Percentiles rank a stretch among this genome's conserved stretches.
phyloP scores from a whole-genome alignment of 2,329 filamentous ascomycete species.

The Ophiostoma himal-ulmi region DNA sequence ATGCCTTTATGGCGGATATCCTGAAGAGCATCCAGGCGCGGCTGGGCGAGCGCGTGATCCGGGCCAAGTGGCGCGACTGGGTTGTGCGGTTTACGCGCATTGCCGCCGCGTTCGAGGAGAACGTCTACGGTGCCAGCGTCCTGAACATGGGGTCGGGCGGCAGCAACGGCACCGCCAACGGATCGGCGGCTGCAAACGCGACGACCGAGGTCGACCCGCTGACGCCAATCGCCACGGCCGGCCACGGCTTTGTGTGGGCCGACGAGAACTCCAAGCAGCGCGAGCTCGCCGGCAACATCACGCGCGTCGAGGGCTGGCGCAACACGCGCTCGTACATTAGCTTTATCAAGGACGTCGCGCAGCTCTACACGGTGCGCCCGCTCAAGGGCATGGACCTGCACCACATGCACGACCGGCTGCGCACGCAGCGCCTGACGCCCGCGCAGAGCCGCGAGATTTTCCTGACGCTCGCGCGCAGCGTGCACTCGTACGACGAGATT shows the following conservation, averaged over 20 bases:
- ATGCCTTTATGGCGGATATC: constrained; percentile 81
- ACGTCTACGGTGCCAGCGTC: constrained; percentile 86
- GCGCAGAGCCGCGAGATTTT: constrained; percentile 79
- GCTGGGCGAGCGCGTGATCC: constrained; percentile 82
- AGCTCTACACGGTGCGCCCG: constrained; percentile 58
- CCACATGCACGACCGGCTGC: constrained; percentile 86
- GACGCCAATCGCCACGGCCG: constrained; percentile 33
- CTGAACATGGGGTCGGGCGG: constrained; percentile 59
- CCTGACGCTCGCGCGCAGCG: constrained; percentile 66
- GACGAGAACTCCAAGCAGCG: constrained; percentile 74
- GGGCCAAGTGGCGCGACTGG: constrained; percentile 91
- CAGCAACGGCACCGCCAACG: constrained; percentile 9
- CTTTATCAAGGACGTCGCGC: constrained; percentile 75
- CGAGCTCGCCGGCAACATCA: constrained; percentile 86
- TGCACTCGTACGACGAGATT: constrained; percentile 77
- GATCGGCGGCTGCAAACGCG: not conserved
- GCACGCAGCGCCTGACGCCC: constrained; percentile 71
- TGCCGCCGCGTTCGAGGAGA: constrained; percentile 89
- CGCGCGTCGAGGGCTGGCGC: constrained; percentile 92
- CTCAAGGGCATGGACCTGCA: constrained; percentile 79
- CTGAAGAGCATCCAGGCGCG: constrained; percentile 75
- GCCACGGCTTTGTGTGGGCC: constrained; percentile 93
- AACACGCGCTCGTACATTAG: constrained; percentile 93
- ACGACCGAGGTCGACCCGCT: constrained; percentile 54
- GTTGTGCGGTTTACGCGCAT: constrained; percentile 91